Evolutionary conservation across 2,329 filamentous ascomycete species (phyloP).

Genomic region (Pseudohalonectria lignicola): DNA sequence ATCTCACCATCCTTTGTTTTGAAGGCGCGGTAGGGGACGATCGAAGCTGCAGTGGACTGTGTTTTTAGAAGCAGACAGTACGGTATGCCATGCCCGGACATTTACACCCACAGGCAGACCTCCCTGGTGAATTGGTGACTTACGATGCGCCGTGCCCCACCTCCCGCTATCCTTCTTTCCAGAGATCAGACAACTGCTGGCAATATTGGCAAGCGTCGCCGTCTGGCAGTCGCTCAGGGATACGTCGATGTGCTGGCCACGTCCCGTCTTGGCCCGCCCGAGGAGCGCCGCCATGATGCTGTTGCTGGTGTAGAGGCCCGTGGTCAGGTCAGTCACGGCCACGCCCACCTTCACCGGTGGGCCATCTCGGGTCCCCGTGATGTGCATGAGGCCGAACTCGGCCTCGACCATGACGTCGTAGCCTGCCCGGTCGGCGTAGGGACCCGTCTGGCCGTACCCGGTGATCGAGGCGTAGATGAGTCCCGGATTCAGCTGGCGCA

Average conservation of each 20-base stretch:
- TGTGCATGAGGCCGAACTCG: conserved; percentile 97
- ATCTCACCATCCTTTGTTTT: conserved; percentile 61
- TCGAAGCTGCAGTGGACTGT: no score
- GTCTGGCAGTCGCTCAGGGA: conserved; percentile 90
- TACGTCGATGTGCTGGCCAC: conserved; percentile 87
- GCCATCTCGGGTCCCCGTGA: conserved; percentile 79
- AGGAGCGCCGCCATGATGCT: conserved; percentile 89
- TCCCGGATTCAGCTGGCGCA: conserved; percentile 70
- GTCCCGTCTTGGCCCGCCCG: conserved; percentile 60
- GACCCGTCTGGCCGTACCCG: conserved; percentile 91
- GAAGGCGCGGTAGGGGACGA: conserved; percentile 89
- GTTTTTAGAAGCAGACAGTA: no score
- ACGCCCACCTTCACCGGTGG: conserved; percentile 96
- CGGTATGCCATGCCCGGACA: no score
- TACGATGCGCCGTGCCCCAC: conserved; percentile 95
- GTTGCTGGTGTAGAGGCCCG: conserved; percentile 89
- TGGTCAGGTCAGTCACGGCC: conserved; percentile 91
- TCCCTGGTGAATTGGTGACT: no score
- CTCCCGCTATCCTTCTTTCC: conserved; percentile 78
- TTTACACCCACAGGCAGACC: no score
- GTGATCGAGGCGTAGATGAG: conserved; percentile 95
- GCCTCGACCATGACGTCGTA: conserved; percentile 99
- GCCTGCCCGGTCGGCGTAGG: conserved; percentile 75
- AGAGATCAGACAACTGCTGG: conserved; percentile 81
- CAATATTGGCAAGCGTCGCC: conserved; percentile 89